Evolutionary conservation across 371 early-diverging fungal species (phyloP).

Genomic region (Umbelopsis sp.): DNA sequence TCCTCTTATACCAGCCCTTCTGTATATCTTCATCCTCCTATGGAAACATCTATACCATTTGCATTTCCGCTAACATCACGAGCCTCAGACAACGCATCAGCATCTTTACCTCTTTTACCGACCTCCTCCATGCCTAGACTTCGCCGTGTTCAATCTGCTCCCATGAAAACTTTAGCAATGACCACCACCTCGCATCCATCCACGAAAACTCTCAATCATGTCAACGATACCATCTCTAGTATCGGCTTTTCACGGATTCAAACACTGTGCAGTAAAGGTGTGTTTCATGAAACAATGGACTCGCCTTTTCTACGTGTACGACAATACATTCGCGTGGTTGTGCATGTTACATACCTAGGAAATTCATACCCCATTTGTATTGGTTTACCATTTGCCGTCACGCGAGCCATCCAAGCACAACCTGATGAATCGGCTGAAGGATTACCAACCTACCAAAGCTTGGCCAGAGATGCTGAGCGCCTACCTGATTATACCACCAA

Average conservation of each 20-base stretch:
- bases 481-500: constrained; percentile 31
- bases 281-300: constrained; percentile 29
- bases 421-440: constrained; percentile 20
- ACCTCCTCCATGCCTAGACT: background rate
- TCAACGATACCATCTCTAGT: background rate
- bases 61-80: constrained; percentile 28
- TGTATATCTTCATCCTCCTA: constrained; percentile 37
- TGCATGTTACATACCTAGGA: constrained; percentile 20
- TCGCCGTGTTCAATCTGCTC: constrained; percentile 12
- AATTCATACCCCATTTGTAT: constrained; percentile 29
- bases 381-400: constrained; percentile 36
- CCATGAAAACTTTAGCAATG: background rate
- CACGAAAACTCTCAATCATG: background rate
- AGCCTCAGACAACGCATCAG: too few relatives aligned
- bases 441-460: constrained; percentile 31
- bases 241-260: constrained; percentile 8
- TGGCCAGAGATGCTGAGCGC: constrained; percentile 31
- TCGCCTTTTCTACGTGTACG: constrained; percentile 36
- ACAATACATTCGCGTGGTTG: constrained; percentile 34
- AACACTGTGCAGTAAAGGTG: background rate
- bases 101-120: background rate
- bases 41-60: constrained; percentile 34
- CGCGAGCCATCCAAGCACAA: constrained; percentile 16
- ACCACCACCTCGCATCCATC: background rate
- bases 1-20: constrained; percentile 27